Conservation (phyloP, 1,139 yeast species). For the Scheffersomyces titani region DNA sequence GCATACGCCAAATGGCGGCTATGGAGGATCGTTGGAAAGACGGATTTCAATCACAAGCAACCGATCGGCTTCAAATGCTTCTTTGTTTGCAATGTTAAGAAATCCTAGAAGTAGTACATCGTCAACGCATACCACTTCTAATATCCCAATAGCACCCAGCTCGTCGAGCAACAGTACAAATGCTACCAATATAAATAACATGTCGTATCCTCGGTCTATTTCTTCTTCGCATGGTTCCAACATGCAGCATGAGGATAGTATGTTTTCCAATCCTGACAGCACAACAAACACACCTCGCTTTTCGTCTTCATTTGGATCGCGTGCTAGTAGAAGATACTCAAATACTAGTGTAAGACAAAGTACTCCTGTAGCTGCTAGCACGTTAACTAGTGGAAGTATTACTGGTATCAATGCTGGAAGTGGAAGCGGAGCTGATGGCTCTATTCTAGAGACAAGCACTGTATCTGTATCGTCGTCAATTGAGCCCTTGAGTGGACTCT, state of each 20-base stretch:
- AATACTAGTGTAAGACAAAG: constrained; percentile 38
- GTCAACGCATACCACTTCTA: constrained; percentile 30
- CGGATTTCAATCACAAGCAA: constrained; percentile 47
- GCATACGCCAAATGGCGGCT: constrained; percentile 14
- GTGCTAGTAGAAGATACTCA: constrained; percentile 47
- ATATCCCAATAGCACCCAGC: constrained; percentile 27
- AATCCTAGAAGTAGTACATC: constrained; percentile 41
- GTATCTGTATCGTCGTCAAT: constrained; percentile 38
- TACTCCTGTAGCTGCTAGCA: constrained; percentile 16
- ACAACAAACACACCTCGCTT: constrained; percentile 43
- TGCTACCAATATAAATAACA: constrained; percentile 10
- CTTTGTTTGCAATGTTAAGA: constrained; percentile 54
- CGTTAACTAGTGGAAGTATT: background rate
- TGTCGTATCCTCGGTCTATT: constrained; percentile 39
- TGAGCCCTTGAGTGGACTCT: constrained; percentile 43
- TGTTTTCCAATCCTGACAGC: constrained; percentile 24
- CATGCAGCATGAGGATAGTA: constrained; percentile 24
- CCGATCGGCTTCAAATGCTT: constrained; percentile 55
- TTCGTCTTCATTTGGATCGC: constrained; percentile 58
- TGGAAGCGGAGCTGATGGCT: constrained; percentile 12
- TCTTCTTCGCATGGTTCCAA: constrained; percentile 44
- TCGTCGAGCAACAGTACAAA: constrained; percentile 5
- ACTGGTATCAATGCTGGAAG: constrained; percentile 18
- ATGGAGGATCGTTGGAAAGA: constrained; percentile 36
- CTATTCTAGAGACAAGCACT: constrained; percentile 34